Evolutionary conservation across 768 basidiomycete species (phyloP).

Genomic region (Calocera cornea): DNA sequence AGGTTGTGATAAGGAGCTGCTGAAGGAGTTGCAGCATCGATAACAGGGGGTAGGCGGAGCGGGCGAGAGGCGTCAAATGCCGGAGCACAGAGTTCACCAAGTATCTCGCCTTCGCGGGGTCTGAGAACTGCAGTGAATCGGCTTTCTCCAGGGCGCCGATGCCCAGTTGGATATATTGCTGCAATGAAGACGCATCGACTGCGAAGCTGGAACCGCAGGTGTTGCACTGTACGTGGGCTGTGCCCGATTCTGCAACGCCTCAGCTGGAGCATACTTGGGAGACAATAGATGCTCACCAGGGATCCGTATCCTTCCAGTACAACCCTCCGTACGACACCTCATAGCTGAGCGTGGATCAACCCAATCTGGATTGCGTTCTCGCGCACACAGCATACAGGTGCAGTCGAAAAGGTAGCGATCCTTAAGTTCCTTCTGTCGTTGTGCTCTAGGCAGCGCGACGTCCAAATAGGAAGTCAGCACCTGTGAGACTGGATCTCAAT

Average conservation of each 20-base stretch:
- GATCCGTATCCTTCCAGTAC: slow-evolving; percentile 3
- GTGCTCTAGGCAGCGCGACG: slow-evolving; percentile 47
- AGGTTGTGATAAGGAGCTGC: slow-evolving; percentile 45
- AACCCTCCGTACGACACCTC: slow-evolving; percentile 30
- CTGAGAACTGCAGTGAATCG: slow-evolving; percentile 37
- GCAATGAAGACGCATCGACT: slow-evolving; percentile 31
- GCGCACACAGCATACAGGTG: slow-evolving; percentile 45
- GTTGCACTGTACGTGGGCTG: not conserved
- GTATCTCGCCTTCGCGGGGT: slow-evolving; percentile 44
- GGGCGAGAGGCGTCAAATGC: slow-evolving; percentile 46
- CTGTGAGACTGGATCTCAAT: slow-evolving; percentile 26
- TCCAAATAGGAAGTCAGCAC: slow-evolving; percentile 77
- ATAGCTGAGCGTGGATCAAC: slow-evolving; percentile 58
- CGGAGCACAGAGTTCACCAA: slow-evolving; percentile 54
- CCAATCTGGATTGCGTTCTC: slow-evolving; percentile 8
- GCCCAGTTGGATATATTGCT: slow-evolving; percentile 54
- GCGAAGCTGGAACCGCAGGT: not conserved
- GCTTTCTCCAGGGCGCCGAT: slow-evolving; percentile 68
- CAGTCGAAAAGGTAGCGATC: slow-evolving; percentile 75
- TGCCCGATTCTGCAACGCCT: not conserved
- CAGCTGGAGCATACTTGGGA: not conserved
- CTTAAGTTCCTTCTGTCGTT: slow-evolving; percentile 43
- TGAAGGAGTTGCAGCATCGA: slow-evolving; percentile 59
- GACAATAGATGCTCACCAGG: slow-evolving; percentile 5
- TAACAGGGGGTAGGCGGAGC: slow-evolving; percentile 64